phyloP scores from a whole-genome alignment of 23 red algal genomes.

The Chondrus crispus region DNA sequence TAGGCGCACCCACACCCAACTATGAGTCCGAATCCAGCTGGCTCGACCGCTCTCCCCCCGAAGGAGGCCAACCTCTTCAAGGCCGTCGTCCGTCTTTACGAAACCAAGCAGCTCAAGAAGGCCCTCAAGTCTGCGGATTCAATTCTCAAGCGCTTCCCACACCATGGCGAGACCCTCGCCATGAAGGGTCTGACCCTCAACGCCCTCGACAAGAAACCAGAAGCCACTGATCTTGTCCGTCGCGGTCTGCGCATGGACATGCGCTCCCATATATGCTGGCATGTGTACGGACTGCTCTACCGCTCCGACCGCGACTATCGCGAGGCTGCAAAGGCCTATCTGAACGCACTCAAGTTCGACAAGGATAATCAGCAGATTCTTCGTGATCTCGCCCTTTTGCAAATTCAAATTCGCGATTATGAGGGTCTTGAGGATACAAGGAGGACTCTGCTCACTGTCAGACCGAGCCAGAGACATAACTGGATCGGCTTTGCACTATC shows the following conservation, averaged over 20 bases:
- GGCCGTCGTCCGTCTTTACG: constrained; percentile 81
- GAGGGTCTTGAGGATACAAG: constrained; percentile 78
- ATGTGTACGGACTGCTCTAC: constrained; percentile 90
- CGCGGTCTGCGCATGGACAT: constrained; percentile 75
- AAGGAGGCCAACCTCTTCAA: constrained; percentile 93
- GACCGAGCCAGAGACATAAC: constrained; percentile 66
- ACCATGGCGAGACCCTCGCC: constrained; percentile 98
- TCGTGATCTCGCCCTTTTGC: constrained; percentile 87
- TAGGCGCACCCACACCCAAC: not conserved
- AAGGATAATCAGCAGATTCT: constrained; percentile 89
- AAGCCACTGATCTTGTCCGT: constrained; percentile 85
- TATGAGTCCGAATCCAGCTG: too few species aligned
- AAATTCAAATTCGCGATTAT: constrained; percentile 94
- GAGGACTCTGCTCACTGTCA: constrained; percentile 64
- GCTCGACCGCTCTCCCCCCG: constrained; percentile 50
- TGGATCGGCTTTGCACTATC: constrained; percentile 93
- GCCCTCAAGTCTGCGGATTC: constrained; percentile 87
- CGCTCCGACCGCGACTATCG: constrained; percentile 88
- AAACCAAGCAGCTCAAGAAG: constrained; percentile 97
- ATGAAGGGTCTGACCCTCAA: constrained; percentile 88
- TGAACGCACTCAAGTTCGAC: constrained; percentile 83
- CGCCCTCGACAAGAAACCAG: constrained; percentile 74
- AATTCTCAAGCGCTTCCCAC: constrained; percentile 85
- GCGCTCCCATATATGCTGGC: constrained; percentile 92
- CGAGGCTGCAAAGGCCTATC: constrained; percentile 89